Conservation (phyloP, 176 grass and related monocot species). For the Rhynchospora breviuscula region DNA sequence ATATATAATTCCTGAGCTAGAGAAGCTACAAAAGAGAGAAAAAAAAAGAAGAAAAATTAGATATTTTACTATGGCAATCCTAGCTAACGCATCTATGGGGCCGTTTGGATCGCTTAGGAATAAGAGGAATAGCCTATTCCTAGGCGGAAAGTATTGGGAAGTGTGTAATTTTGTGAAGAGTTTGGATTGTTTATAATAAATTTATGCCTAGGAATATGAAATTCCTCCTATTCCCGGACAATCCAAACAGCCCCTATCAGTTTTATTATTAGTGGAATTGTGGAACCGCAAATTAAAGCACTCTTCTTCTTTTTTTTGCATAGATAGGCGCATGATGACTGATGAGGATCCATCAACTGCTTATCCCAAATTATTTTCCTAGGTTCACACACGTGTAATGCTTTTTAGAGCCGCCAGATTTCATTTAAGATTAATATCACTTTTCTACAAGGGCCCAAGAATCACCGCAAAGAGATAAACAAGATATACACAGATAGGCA, state of each 20-base stretch:
- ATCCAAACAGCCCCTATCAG: too few species aligned
- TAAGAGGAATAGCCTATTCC: too few species aligned
- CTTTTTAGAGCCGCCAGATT: constrained; percentile 3
- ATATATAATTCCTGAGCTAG: too few species aligned
- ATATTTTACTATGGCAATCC: background rate
- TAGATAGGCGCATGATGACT: background rate
- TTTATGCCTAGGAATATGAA: too few species aligned
- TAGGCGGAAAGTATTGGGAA: too few species aligned
- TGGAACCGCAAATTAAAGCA: background rate
- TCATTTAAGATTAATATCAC: background rate
- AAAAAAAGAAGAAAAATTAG: background rate
- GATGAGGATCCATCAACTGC: background rate
- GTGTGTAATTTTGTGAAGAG: too few species aligned
- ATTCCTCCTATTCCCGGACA: too few species aligned
- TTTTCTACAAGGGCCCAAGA: constrained; percentile 6
- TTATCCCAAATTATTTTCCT: constrained; percentile 8
- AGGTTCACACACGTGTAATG: constrained; percentile 7
- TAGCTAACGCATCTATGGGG: background rate
- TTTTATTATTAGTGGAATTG: background rate
- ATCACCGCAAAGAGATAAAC: background rate
- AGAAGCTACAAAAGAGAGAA: background rate
- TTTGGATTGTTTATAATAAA: too few species aligned
- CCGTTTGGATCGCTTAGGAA: too few species aligned
- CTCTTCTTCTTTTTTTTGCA: background rate
- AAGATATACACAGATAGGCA: background rate